phyloP scores from a whole-genome alignment of 768 basidiomycete species.

The Lactarius evosmus region DNA sequence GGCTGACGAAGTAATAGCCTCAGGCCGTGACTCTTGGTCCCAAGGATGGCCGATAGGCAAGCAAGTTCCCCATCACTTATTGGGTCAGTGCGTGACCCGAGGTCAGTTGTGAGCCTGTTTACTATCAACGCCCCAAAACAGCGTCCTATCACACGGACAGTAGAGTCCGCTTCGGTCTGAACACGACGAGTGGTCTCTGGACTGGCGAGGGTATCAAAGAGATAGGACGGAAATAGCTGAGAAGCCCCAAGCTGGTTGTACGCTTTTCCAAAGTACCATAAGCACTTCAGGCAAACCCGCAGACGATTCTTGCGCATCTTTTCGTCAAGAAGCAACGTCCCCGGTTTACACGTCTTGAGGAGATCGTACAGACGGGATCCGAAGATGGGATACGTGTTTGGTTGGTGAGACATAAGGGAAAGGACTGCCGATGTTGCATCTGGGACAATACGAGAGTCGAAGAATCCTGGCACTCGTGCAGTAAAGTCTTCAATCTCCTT shows the following conservation, averaged over 20 bases:
- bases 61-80: background rate
- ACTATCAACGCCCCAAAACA: constrained; percentile 1
- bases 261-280: constrained; percentile 9
- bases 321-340: background rate
- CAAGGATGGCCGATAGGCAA: constrained; percentile 1
- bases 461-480: constrained; percentile 1
- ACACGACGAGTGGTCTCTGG: constrained; percentile 2
- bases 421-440: constrained; percentile 4
- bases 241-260: background rate
- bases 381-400: constrained; percentile 1
- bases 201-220: background rate
- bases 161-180: background rate
- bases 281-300: constrained; percentile 2
- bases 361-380: background rate
- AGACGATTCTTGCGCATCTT: constrained; percentile 5
- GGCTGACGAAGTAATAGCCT: background rate
- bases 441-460: background rate
- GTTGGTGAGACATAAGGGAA: background rate
- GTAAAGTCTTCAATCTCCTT: constrained; percentile 1
- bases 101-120: background rate
- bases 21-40: background rate
- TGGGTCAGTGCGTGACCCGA: background rate
- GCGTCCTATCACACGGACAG: constrained; percentile 3
- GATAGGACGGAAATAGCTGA: background rate
- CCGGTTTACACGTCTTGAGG: background rate